Evolutionary conservation across 2,329 filamentous ascomycete genomes (phyloP), one percentile per base, ranked within the genome.

Genomic region (Pestalotiopsis sp.): DNA sequence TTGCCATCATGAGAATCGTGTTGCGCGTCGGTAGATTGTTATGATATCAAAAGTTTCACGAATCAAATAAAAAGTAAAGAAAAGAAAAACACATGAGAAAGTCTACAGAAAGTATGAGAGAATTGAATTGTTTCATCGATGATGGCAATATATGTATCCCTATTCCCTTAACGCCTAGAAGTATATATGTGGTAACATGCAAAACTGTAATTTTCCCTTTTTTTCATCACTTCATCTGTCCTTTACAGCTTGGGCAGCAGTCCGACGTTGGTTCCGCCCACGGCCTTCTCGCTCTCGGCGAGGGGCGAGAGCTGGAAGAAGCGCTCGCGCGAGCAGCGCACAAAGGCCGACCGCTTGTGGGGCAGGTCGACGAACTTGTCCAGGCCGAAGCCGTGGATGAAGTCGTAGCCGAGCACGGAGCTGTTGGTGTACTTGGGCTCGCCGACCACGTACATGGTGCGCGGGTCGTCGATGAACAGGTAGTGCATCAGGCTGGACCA

Each of bases 391-490:
- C 92, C 92, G 74, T 93, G 90, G 64, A 91, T 88, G 66, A 93
- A 87, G 73, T 95, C 92, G 78, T 94, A 94, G 70, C 90, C 88
- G 68, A 94, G 82, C 14, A 94, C 90, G 0, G 89, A 91, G 36
- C 84, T 86, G 74, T 92, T 92, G 4, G 89, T 92, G 69, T 87
- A 89, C 77, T 92, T 91, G 41, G 93, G 92, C 82, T 95, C 93
- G 70, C 91, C 91, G 7, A 90, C 86, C 9, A 89, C 85, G 70
- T 81, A 80, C 76, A 78, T 81, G 2, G 88, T 90, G 67, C 88
- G 85, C 68, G 86, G 83, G 71, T 90, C 88, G 73, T 90, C 88
- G 41, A 90, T 82, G 78, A 87, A 90, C 59, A 89, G 79, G 75
- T 88, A 90, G 79, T 90, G 88, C 83, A 90, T 89, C 75, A 88